Conservation (phyloP, 169 alveolate genomes). For the Cyclospora cayetanensis region DNA sequence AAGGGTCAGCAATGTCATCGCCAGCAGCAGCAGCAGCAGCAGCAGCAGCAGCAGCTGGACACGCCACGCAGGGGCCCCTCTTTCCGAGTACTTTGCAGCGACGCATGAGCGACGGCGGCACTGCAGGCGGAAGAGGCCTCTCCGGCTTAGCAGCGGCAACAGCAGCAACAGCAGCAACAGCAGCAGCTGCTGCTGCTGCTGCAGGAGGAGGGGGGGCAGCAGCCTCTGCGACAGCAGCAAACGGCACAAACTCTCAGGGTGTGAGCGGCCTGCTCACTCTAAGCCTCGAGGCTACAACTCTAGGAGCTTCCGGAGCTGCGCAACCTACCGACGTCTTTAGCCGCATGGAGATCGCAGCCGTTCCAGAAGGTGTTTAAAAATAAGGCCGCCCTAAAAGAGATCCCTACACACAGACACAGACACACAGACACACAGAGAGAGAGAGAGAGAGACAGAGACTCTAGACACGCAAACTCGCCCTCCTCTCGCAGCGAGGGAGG, state of each 20-base stretch:
- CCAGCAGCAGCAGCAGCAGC: neutral
- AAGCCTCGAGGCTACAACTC: neutral
- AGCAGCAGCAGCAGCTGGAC: neutral
- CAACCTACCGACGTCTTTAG: slow-evolving; percentile 59
- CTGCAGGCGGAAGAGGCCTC: neutral
- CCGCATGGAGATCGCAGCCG: slow-evolving; percentile 29
- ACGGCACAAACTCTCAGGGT: neutral
- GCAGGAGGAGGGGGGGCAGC: neutral
- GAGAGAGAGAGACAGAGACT: neutral
- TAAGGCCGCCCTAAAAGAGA: too few relatives aligned
- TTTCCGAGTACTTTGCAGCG: neutral
- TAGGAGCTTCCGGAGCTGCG: neutral
- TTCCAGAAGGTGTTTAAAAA: slow-evolving; percentile 58
- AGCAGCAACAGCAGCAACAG: neutral
- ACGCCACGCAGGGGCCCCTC: neutral
- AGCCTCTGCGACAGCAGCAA: neutral
- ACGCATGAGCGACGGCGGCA: slow-evolving; percentile 27
- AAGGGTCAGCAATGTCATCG: neutral
- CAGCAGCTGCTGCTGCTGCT: neutral
- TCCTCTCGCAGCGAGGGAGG: too few relatives aligned
- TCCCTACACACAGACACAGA: neutral
- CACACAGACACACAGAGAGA: neutral
- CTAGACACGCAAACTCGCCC: too few relatives aligned
- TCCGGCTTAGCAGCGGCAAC: neutral
- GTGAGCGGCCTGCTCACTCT: neutral